These are phyloP conservation scores for Sclerotinia spermophila DNA, from an alignment of 2,329 filamentous ascomycete species.

Conservation along the genomic window DNA sequence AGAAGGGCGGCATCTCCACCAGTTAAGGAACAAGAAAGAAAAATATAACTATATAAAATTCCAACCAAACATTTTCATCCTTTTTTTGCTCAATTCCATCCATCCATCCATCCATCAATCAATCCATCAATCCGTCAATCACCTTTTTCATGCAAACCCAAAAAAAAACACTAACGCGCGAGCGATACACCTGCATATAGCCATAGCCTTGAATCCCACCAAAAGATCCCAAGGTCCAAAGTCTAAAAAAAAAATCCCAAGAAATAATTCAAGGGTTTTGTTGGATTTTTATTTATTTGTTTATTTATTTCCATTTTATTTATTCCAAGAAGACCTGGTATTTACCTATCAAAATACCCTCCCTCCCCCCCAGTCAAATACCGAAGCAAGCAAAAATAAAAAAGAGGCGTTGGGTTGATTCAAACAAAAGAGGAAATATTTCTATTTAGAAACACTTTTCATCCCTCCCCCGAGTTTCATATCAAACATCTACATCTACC, in stretches of 20 bases:
- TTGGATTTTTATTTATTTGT: neutral
- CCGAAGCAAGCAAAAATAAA: neutral
- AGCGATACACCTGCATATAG: conserved; percentile 3
- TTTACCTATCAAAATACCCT: neutral
- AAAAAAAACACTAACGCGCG: neutral
- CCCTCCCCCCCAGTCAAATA: neutral
- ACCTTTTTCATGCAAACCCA: neutral
- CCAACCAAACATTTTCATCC: neutral
- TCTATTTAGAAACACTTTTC: neutral
- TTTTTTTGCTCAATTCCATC: neutral
- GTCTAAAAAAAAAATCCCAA: neutral
- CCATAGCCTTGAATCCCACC: neutral
- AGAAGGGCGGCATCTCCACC: conserved; percentile 4
- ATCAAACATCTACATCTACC: neutral
- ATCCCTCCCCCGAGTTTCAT: neutral
- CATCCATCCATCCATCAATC: neutral
- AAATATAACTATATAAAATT: neutral
- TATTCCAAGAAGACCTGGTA: neutral
- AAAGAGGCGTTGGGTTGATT: neutral
- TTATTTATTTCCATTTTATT: neutral
- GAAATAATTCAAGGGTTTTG: neutral
- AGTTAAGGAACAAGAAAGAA: neutral
- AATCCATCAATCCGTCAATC: too few species aligned
- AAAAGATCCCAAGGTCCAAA: neutral
- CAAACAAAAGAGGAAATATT: neutral